Evolutionary conservation across 305 asterid species (phyloP), one percentile per base, ranked within the genome.

Genomic region (Monarda citriodora): DNA sequence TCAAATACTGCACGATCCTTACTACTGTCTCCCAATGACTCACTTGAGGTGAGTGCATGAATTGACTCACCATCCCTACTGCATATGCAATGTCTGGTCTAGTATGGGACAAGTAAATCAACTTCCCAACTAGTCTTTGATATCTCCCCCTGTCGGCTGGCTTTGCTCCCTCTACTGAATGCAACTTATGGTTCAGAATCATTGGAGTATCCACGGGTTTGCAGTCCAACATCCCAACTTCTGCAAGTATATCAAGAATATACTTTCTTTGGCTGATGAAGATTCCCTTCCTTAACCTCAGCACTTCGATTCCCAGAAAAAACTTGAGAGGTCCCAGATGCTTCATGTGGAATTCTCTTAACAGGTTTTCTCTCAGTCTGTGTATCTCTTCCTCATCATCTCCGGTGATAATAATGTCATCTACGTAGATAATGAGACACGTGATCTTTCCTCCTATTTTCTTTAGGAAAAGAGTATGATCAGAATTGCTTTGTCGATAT

Each of bases 401-500:
- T 2, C 54, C 54, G 16, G 32, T 29, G 8, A 36, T 36, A 13
- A 36, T 36, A 12, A 36, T 36, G 10, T 36, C 40, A 36, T 36
- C 40, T 13, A 49, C 54, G 22, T 49, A 49, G 8, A 49, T 20
- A 49, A 22, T 49, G 8, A 49, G 22, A 49, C 32, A 49, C 3
- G n/a, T 21, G n/a, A 51, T 25, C 10, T 51, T 51, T 12, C 56
- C 56, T 51, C 37, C 0, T 25, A n/a, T n/a, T n/a, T 51, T 51
- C 37, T 61, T 61, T 6, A 48, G 11, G 16, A 42, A 59, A 5
- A 59, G 11, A n/a, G 53, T 44, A 5, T 60, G 64, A 46, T 60
- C 42, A 1, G 44, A 60, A 9, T 60, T 60, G 5, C 34, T 29
- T 9, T 60, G 44, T 1, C 9, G 17, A n/a, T 18, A 60, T 1